phyloP scores from a whole-genome alignment of 2,329 filamentous ascomycete genomes.

The Ceratocystiopsis minuta region DNA sequence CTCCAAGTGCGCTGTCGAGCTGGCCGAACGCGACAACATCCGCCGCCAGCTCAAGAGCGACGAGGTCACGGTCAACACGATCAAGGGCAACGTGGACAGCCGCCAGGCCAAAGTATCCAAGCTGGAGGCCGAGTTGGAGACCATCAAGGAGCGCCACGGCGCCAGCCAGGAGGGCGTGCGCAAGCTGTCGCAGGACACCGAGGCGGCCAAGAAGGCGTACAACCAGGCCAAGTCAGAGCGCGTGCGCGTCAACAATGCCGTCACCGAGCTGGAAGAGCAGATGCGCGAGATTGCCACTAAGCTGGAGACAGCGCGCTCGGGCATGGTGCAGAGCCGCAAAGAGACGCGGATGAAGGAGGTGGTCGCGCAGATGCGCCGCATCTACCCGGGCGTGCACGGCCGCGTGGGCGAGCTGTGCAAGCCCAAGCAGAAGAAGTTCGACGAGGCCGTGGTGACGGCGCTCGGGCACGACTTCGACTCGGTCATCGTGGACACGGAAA shows the following conservation, averaged over 20 bases:
- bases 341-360: slow-evolving; percentile 67
- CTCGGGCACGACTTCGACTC: slow-evolving; percentile 87
- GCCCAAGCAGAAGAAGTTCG: slow-evolving; percentile 92
- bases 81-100: slow-evolving; percentile 74
- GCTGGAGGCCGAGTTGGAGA: slow-evolving; percentile 51
- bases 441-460: slow-evolving; percentile 81
- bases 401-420: slow-evolving; percentile 83
- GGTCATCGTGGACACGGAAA: slow-evolving; percentile 87
- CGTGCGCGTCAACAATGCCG: slow-evolving; percentile 59
- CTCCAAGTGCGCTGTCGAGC: slow-evolving; percentile 62
- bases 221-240: slow-evolving; percentile 73
- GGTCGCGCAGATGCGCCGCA: slow-evolving; percentile 69
- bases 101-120: slow-evolving; percentile 57
- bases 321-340: slow-evolving; percentile 67
- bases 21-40: slow-evolving; percentile 71
- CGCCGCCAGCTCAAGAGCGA: slow-evolving; percentile 79
- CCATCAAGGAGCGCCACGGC: slow-evolving; percentile 50
- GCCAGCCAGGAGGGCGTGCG: slow-evolving; percentile 44
- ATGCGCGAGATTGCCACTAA: slow-evolving; percentile 64
- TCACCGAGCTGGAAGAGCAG: slow-evolving; percentile 83
- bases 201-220: slow-evolving; percentile 76
- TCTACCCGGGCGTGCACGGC: slow-evolving; percentile 82
- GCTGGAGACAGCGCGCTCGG: slow-evolving; percentile 70
- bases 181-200: slow-evolving; percentile 58
- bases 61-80: slow-evolving; percentile 72